Evolutionary conservation across 2,329 filamentous ascomycete genomes (phyloP), one percentile per base, ranked within the genome.

Genomic region (Pseudophaeomoniella oleicola): DNA sequence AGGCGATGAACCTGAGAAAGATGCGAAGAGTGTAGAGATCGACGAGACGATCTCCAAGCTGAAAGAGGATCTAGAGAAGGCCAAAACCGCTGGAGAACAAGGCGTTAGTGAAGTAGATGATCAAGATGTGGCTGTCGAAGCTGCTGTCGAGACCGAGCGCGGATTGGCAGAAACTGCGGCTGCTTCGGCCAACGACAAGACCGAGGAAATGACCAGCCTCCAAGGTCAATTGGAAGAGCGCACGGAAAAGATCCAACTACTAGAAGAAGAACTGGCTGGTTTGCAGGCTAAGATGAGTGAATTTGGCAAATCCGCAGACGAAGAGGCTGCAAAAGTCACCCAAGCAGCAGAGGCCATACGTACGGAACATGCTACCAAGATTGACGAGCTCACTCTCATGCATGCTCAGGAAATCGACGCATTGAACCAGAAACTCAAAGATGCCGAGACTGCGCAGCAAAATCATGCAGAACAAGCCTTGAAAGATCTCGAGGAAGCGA

Each of bases 401-500:
- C 55, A 59, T 45, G 46, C 50, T 3, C 45, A 55, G 15, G 52
- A 57, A 35, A 43, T 58, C 35, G 47, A 53, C 32, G 45, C 47
- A 15, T 37, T 60, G 37, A 52, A 53, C 33, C 36, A 36, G 2
- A 53, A 55, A 19, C 43, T 60, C 10, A 49, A 54, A 13, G 58
- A 62, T 35, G 50, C 50, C 0, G 57, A 62, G 34, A 34, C 43
- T 4, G 52, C 54, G 37, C 51, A 50, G 13, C 55, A 58, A 36
- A 54, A 58, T 14, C 37, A 59, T 16, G 55, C 58, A 37, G 52
- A 56, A 22, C 55, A 51, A 36, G 55, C 54, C 4, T 37, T 51
- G 6, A 52, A 55, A 37, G 55, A 61, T 9, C 39, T 62, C 6
- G 58, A 62, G 30, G 53, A 56, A 30, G 58, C 56, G 15, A 54